Base-by-base conservation (phyloP, 371 early-diverging fungal species). In the Mortierella sp. region DNA sequence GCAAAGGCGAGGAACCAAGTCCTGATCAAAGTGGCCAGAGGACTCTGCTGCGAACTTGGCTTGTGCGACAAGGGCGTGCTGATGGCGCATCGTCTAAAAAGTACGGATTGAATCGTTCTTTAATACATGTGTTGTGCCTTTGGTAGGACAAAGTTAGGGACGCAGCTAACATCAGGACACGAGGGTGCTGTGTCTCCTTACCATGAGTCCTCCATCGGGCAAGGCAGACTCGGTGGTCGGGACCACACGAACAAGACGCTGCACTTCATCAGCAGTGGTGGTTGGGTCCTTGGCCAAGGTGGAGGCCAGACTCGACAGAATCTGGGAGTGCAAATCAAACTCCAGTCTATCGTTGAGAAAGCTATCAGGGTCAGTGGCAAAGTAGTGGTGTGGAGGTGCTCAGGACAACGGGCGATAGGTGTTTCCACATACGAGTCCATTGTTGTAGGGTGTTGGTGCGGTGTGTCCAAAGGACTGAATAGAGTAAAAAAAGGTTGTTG, bases 41-140 rank as follows among this genome's bases (percentile, higher is more conserved):
- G 74, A 74, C 46, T 74, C 74, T 50, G 74, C 74, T 5, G 74
- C 69, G 27, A 74, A 74, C 65, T 68, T 74, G 56, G 74, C 69
- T 41, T 74, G 74, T 1, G 74, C 68, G 12, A 74, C 45, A 27
- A 74, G 31, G 5, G 74, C 74, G 45, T 74, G 74, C 43, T 74
- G 74, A 24, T 74, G 74, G 46, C 74, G 60, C 64, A 68, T 74
- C 28, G 69, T 74, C 69, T 74, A 67, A n/a, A 3, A 3, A 3
- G 18, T 13, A 46, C 12, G n/a, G 21, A 56, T 39, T 3, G 19
- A 43, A 16, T 7, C 10, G 34, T 34, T 4, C 4, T 34, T 34
- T 34, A 10, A 34, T 34, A 10, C 4, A 34, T 10, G 10, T 34
- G 34, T 34, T 10, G 34, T 34, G 7, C 34, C 7, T 10, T 7